Evolutionary conservation across 441 rosid species (phyloP), one percentile per base, ranked within the genome.

Genomic region (Eutrema salsugineum): DNA sequence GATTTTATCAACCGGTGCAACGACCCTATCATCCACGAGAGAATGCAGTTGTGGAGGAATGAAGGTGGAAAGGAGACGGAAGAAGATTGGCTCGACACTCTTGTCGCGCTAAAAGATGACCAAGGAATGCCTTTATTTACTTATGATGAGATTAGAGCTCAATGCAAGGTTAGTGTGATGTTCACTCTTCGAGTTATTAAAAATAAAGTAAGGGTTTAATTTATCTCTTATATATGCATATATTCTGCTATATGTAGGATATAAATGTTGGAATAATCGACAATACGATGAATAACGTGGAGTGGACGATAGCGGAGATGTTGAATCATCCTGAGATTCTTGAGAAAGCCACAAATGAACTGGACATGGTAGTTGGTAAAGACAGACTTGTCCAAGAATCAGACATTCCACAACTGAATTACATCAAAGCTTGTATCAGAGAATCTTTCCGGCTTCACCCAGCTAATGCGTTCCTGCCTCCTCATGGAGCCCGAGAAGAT

Each of bases 361-460:
- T 86, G 10, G 81, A 86, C 66, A 68, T 19, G 22, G 76, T 84
- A 1, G 81, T 84, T 44, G 86, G 87, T 11, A 81, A 69, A 35
- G 83, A 84, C 7, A 79, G 84, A 30, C 63, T 86, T 2, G 86
- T 86, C 8, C 81, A 83, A 68, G 87, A 86, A 68, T 79, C 78
- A 1, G 86, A 86, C 73, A 51, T 79, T 53, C 57, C 75, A 2
- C 6, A 65, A 5, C 85, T 84, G 32, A 78, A 82, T 17, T 83
- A 82, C 46, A 60, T 83, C 53, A 85, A 80, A 63, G 82, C 89
- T 14, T 81, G 85, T 24, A 63, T 69, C 5, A 76, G 75, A 67
- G 89, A 87, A 75, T 78, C 85, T 6, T 85, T 81, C 35, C 42
- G 88, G 20, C 92, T 84, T 38, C 88, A 84, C 42, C 88, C 90